Base-by-base conservation (phyloP, 169 alveolate genomes). In the Cryptosporidium xiaoi region DNA sequence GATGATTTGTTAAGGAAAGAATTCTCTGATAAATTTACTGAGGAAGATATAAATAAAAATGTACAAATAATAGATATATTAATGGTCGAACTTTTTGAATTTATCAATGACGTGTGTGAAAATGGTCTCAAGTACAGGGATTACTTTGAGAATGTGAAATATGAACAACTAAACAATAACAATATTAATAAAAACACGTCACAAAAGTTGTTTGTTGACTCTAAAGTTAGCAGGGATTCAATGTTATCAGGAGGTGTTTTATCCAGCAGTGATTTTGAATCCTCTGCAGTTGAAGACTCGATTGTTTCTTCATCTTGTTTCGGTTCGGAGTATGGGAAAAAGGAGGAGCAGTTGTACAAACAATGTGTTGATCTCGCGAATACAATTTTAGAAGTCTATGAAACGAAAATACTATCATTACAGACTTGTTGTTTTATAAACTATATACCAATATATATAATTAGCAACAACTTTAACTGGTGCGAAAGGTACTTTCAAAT, bases 11-110 rank as follows among this genome's bases (percentile, higher is more conserved):
- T 60, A 60, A 77, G 55, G 33, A 46, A 33, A 7, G 53, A 77
- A 20, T 77, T 77, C 31, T 60, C 71, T 3, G 64, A 77, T n/a
- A 40, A 31, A 20, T 60, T 77, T 13, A 60, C 71, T 16, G 87
- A 77, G 64, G 87, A 77, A 62, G 87, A 77, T 60, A 77, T 77
- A 44, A 71, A 77, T 77, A 77, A 60, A 20, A 77, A 56, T 60
- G 87, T 71, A 2, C 87, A 77, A 44, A 60, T 77, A 34, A 15
- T 77, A 44, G 87, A 77, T 62, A 60, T 58, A 58, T 18, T 62
- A 20, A 60, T 31, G 33, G 34, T 7, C 16, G 51, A 40, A 13
- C 36, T 77, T 40, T 77, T 60, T 77, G 65, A 77, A n/a, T 77
- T 60, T 40, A 60, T 77, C 8, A 33, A 33, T 77, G 87, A 62